Evolutionary conservation across 768 basidiomycete genomes (phyloP).

Genomic region (Boletus sensibilis): DNA sequence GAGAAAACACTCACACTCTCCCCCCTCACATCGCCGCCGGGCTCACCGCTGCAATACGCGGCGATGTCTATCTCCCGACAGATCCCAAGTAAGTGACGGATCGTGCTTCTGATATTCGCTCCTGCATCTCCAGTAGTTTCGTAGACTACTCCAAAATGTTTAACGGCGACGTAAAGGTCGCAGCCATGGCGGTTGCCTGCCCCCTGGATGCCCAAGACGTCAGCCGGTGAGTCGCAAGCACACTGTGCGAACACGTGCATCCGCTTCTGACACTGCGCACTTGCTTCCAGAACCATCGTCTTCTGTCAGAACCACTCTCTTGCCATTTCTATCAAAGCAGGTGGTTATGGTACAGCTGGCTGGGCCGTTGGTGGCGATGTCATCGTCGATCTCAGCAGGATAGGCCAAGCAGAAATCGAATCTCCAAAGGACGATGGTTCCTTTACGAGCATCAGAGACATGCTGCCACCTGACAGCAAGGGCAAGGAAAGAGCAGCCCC

Average conservation of each 20-base stretch:
- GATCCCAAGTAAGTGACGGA: constrained; percentile 39
- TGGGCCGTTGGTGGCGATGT: constrained; percentile 88
- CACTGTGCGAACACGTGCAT: constrained; percentile 2
- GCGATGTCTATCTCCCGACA: constrained; percentile 44
- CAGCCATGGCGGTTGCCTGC: constrained; percentile 62
- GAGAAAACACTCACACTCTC: neutral
- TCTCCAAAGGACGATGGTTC: constrained; percentile 49
- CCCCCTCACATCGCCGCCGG: constrained; percentile 41
- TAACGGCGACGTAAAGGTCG: constrained; percentile 70
- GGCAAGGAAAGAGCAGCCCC: constrained; percentile 44
- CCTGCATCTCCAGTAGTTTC: constrained; percentile 23
- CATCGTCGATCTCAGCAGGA: constrained; percentile 73
- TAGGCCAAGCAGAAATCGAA: constrained; percentile 70
- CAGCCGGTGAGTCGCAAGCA: constrained; percentile 60
- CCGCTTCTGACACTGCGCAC: constrained; percentile 1
- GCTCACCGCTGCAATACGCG: constrained; percentile 45
- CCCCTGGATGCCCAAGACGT: constrained; percentile 81
- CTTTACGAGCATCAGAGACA: constrained; percentile 61
- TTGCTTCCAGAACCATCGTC: constrained; percentile 50
- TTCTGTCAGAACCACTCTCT: constrained; percentile 74
- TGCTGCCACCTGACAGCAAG: constrained; percentile 50
- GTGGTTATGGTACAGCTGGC: constrained; percentile 88
- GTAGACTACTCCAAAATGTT: constrained; percentile 49
- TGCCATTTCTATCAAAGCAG: constrained; percentile 81
- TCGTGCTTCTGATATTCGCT: neutral